Conservation (phyloP, 768 basidiomycete species). For the Hebeloma cylindrosporum region DNA sequence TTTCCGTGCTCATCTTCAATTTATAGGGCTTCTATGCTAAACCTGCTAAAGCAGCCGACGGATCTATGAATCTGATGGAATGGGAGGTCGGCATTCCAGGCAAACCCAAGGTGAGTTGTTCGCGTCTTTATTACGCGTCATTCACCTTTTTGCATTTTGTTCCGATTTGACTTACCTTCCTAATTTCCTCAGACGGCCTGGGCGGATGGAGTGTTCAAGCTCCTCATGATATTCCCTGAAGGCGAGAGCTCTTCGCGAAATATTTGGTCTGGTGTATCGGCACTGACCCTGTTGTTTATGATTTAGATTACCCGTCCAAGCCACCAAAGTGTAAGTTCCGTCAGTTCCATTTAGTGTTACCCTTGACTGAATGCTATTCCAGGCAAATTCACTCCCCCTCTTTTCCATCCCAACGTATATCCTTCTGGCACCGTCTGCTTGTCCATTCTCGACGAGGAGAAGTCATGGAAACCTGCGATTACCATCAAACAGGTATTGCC, state of each 20-base stretch:
- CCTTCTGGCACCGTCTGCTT: slow-evolving; percentile 98
- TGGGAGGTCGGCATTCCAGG: slow-evolving; percentile 99
- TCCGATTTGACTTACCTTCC: slow-evolving; percentile 5
- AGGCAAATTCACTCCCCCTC: slow-evolving; percentile 96
- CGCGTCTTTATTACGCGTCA: slow-evolving; percentile 15
- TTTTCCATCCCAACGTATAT: slow-evolving; percentile 99
- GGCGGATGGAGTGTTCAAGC: slow-evolving; percentile 95
- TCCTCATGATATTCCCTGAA: slow-evolving; percentile 95
- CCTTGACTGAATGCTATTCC: slow-evolving; percentile 5
- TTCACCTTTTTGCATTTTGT: neutral
- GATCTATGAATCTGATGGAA: slow-evolving; percentile 93
- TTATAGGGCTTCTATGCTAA: slow-evolving; percentile 94
- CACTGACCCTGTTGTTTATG: neutral
- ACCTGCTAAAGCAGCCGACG: slow-evolving; percentile 86
- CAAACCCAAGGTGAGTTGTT: slow-evolving; percentile 72
- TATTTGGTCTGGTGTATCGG: neutral
- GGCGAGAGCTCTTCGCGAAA: slow-evolving; percentile 49
- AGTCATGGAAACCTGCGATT: slow-evolving; percentile 98
- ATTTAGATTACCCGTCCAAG: slow-evolving; percentile 88
- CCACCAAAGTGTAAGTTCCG: slow-evolving; percentile 80
- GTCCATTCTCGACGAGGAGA: slow-evolving; percentile 97
- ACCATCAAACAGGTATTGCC: slow-evolving; percentile 99
- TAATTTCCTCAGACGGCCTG: slow-evolving; percentile 73
- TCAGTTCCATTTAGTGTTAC: neutral
- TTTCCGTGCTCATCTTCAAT: too few relatives aligned